phyloP scores from a whole-genome alignment of 2,329 filamentous ascomycete genomes.

The Talaromyces sp. region DNA sequence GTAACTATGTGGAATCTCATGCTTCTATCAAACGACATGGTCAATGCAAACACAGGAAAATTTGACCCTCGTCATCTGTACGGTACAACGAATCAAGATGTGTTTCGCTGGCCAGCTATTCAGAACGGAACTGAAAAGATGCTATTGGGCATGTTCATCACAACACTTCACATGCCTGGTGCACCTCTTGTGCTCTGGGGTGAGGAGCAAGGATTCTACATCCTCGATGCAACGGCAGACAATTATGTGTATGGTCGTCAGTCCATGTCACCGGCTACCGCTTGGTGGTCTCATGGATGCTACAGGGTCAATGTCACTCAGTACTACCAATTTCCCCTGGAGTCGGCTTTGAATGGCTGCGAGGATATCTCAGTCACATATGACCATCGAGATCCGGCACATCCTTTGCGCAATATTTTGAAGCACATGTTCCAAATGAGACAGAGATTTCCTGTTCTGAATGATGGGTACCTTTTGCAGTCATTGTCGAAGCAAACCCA shows the following conservation, averaged over 20 bases:
- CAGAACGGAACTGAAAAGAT: conserved; percentile 56
- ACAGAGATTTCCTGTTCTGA: conserved; percentile 54
- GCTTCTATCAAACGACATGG: conserved; percentile 56
- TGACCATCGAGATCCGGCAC: conserved; percentile 61
- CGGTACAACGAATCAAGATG: conserved; percentile 63
- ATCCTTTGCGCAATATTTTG: conserved; percentile 59
- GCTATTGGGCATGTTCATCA: conserved; percentile 57
- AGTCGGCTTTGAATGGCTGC: conserved; percentile 54
- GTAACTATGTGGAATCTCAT: conserved; percentile 56
- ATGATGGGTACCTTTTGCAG: conserved; percentile 56
- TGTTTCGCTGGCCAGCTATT: conserved; percentile 62
- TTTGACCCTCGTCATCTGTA: conserved; percentile 65
- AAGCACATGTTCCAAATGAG: conserved; percentile 62
- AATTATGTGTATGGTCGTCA: conserved; percentile 66
- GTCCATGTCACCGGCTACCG: conserved; percentile 58
- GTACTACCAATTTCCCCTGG: conserved; percentile 57
- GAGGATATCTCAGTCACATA: conserved; percentile 55
- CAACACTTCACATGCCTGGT: conserved; percentile 58
- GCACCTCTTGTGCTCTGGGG: conserved; percentile 61
- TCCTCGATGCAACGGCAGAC: conserved; percentile 60
- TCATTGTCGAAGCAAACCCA: conserved; percentile 57
- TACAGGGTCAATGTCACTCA: conserved; percentile 56
- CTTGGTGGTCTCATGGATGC: conserved; percentile 64
- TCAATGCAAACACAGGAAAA: conserved; percentile 58
- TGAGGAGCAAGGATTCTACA: conserved; percentile 64